Evolutionary conservation across 495 filamentous ascomycete genomes (phyloP), one percentile per base, ranked within the genome.

Genomic region (Podospora anserina): DNA sequence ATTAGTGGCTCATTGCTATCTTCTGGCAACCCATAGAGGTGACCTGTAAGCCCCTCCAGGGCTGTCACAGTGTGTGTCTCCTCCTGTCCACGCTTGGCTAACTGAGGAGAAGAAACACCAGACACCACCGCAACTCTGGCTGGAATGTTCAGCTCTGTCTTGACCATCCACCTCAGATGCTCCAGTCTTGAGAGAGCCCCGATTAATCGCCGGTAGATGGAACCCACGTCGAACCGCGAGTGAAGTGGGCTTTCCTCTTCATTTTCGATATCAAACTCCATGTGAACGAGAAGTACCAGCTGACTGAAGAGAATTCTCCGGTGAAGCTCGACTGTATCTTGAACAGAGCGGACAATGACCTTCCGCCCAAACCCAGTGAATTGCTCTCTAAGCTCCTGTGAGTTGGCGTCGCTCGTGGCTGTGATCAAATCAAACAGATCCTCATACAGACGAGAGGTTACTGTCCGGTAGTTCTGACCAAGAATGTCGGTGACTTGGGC

Each of bases 81-180:
- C 19, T 83, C 79, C 44, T 65, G 68, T 30, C 70, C 66, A 65
- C 82, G 79, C 66, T 76, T 79, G 18, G 71, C 64, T 32, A 65
- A 53, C 26, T 61, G 57, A 5, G 77, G 71, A 0, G 78, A 80
- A 26, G 64, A 61, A 15, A 66, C 64, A 61, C 72, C 75, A 64
- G 68, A 76, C 28, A 34, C 77, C 71, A 82, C 80, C 15, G 72
- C 68, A 66, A 77, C 81, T 5, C 75, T 71, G 5, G 81, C 66
- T 4, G 83, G 76, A 18, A 82, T 69, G 44, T 74, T 77, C 32
- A 87, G 68, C 66, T 83, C 82, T 18, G 80, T 91, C 59, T 81
- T 87, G 58, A 88, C 86, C 70, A 98, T 85, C 94, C 94, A 99
- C 68, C 79, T 81, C 74, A 97, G 82, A 69, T 97, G 84, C 64